Conservation (phyloP, 179 eudicot species). For the Pouteria campechiana region DNA sequence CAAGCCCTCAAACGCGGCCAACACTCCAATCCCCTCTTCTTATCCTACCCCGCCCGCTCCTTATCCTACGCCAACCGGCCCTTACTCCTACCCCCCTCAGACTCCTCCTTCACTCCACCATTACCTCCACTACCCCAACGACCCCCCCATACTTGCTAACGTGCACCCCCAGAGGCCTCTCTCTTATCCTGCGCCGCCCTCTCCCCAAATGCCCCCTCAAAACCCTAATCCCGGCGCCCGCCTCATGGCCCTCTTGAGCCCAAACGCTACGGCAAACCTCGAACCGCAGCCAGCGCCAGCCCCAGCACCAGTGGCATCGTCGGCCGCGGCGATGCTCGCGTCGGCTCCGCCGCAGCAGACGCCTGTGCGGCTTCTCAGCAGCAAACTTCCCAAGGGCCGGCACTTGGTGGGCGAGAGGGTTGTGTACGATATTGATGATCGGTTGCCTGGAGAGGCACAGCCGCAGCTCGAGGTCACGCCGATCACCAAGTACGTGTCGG, state of each 20-base stretch:
- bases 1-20: constrained; percentile 9
- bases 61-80: constrained; percentile 32
- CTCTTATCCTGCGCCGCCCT: constrained; percentile 53
- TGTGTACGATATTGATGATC: constrained; percentile 65
- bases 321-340: too few species aligned
- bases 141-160: too few species aligned
- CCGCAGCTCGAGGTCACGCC: constrained; percentile 98
- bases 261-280: constrained; percentile 24
- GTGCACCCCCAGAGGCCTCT: constrained; percentile 41
- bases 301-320: too few species aligned
- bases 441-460: constrained; percentile 83
- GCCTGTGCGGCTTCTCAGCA: constrained; percentile 61
- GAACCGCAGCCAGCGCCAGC: constrained; percentile 28
- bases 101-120: constrained; percentile 23
- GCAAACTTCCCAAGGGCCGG: constrained; percentile 78
- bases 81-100: constrained; percentile 25
- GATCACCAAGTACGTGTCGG: constrained; percentile 85
- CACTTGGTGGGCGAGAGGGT: constrained; percentile 53
- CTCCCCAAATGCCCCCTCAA: constrained; percentile 35
- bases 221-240: constrained; percentile 40
- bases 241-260: constrained; percentile 69
- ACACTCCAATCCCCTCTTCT: constrained; percentile 6
- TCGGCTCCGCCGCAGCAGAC: too few species aligned
- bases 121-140: not conserved
- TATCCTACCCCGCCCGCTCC: constrained; percentile 20